Evolutionary conservation across 169 alveolate species (phyloP).

Genomic region (Eimeria praecox): DNA sequence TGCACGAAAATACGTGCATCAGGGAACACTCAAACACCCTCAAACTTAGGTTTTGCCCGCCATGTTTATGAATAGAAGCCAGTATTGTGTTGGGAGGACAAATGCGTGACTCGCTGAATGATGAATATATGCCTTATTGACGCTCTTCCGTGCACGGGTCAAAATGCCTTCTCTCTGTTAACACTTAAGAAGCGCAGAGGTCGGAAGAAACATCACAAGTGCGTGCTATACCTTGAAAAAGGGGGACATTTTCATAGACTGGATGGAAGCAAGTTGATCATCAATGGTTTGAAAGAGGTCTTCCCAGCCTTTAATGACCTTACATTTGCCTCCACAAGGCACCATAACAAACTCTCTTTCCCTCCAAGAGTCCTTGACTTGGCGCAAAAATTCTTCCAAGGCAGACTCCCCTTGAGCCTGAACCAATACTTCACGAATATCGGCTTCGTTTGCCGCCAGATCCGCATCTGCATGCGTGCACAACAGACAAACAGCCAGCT

Average conservation of each 20-base stretch:
- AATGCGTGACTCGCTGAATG: neutral
- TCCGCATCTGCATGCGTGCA: constrained; percentile 81
- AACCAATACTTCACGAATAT: constrained; percentile 92
- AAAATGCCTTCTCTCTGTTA: neutral
- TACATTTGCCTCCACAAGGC: constrained; percentile 95
- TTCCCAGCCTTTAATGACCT: constrained; percentile 98
- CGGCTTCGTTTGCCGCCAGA: constrained; percentile 86
- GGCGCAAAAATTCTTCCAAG: constrained; percentile 94
- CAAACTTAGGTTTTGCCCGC: neutral
- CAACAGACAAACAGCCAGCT: neutral
- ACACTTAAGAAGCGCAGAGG: neutral
- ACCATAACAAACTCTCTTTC: constrained; percentile 93
- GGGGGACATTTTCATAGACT: constrained; percentile 98
- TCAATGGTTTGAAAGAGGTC: constrained; percentile 96
- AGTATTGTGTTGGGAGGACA: neutral
- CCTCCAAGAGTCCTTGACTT: constrained; percentile 95
- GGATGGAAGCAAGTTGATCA: constrained; percentile 96
- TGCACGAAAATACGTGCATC: neutral
- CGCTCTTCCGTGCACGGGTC: neutral
- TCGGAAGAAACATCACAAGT: neutral
- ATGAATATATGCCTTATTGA: neutral
- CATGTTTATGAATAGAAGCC: neutral
- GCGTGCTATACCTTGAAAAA: constrained; percentile 90
- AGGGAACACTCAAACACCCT: neutral
- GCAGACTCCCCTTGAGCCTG: constrained; percentile 99